phyloP scores from a whole-genome alignment of 306 rosid species.

The Crataegus laevigata region DNA sequence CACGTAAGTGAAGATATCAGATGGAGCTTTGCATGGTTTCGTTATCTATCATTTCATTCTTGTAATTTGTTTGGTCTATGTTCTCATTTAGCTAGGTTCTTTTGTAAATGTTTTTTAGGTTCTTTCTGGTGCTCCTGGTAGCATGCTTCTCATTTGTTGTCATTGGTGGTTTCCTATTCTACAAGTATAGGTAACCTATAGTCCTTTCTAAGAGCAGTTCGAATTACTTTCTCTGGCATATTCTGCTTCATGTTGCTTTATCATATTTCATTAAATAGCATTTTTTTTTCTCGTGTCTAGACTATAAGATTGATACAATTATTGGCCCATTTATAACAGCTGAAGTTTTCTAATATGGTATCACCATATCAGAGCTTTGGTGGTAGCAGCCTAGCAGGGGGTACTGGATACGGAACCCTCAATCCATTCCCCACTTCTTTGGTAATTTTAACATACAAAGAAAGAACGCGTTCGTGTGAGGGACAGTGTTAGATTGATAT shows the following conservation, averaged over 20 bases:
- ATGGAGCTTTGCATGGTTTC: not conserved
- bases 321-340: not conserved
- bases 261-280: not conserved
- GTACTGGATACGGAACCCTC: not conserved
- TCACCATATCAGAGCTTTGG: not conserved
- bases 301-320: not conserved
- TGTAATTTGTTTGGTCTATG: conserved; percentile 5
- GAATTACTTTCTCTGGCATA: not conserved
- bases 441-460: not conserved
- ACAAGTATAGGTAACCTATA: conserved; percentile 65
- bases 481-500: not conserved
- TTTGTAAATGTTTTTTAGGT: conserved; percentile 47
- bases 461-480: not conserved
- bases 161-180: conserved; percentile 81
- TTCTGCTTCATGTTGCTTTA: not conserved
- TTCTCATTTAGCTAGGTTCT: conserved; percentile 10
- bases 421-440: not conserved
- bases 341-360: not conserved
- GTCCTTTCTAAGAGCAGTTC: conserved; percentile 13
- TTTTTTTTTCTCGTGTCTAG: not conserved
- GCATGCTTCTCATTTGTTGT: conserved; percentile 78
- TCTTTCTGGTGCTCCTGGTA: conserved; percentile 68
- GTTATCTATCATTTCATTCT: not conserved
- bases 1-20: conserved; percentile 56
- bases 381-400: not conserved